Conservation (phyloP, 1,284 basidiomycete species). For the Moniliella sp. region DNA sequence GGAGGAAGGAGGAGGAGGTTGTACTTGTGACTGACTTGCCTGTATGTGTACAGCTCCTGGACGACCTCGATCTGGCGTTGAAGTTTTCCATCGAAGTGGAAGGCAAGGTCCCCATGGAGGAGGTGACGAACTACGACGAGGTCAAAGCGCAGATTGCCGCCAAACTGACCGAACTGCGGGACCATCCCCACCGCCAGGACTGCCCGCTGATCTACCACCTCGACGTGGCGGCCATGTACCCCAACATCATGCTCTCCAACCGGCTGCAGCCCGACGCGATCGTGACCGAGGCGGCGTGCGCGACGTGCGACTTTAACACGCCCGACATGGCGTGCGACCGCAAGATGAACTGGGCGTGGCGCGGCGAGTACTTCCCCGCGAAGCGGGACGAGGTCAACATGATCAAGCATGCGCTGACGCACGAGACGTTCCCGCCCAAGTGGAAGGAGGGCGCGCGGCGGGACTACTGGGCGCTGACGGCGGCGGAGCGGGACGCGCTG, state of each 20-base stretch:
- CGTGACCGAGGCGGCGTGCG: slow-evolving; percentile 84
- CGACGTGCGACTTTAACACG: slow-evolving; percentile 92
- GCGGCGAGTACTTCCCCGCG: slow-evolving; percentile 94
- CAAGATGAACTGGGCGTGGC: slow-evolving; percentile 90
- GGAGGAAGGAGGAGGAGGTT: not conserved
- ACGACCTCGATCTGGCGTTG: slow-evolving; percentile 76
- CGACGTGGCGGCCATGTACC: slow-evolving; percentile 99
- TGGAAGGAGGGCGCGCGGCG: slow-evolving; percentile 52
- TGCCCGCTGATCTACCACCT: slow-evolving; percentile 92
- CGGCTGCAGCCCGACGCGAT: slow-evolving; percentile 94
- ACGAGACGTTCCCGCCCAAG: slow-evolving; percentile 72
- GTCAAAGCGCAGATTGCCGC: slow-evolving; percentile 58
- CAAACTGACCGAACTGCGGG: slow-evolving; percentile 69
- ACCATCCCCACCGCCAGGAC: slow-evolving; percentile 68
- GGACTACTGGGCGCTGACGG: slow-evolving; percentile 63
- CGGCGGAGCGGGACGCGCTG: slow-evolving; percentile 67
- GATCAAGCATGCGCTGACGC: slow-evolving; percentile 88
- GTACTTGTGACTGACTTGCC: slow-evolving; percentile 2
- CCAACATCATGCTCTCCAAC: slow-evolving; percentile 99
- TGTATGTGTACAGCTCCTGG: slow-evolving; percentile 51
- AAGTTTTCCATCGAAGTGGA: slow-evolving; percentile 75
- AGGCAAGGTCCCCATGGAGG: slow-evolving; percentile 55
- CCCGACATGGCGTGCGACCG: slow-evolving; percentile 87
- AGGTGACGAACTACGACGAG: slow-evolving; percentile 84
- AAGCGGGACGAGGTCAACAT: slow-evolving; percentile 96